Conservation (phyloP, 2,329 filamentous ascomycete genomes). For the Trichoderma citrinoviride region DNA sequence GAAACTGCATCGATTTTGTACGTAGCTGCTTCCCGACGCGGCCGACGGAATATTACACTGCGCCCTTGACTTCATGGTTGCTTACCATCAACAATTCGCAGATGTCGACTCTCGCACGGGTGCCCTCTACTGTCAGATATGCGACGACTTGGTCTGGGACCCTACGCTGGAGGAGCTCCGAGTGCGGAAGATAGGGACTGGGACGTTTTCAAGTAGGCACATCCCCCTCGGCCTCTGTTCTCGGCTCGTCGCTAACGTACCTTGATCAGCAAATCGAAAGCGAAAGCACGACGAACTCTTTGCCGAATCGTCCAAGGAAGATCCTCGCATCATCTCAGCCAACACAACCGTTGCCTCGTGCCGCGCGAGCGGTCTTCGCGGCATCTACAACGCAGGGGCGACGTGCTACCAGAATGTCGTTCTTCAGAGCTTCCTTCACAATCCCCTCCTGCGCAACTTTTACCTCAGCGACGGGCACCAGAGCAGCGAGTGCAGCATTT, state of each 20-base stretch:
- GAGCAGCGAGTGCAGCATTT: conserved; percentile 65
- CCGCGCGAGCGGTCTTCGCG: conserved; percentile 80
- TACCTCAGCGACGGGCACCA: conserved; percentile 90
- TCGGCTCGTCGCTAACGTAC: conserved; percentile 10
- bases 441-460: conserved; percentile 85
- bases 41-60: neutral
- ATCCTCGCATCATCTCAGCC: conserved; percentile 70
- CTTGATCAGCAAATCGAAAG: conserved; percentile 57
- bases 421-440: conserved; percentile 88
- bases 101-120: conserved; percentile 77
- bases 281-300: conserved; percentile 72
- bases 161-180: conserved; percentile 74
- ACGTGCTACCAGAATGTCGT: conserved; percentile 99
- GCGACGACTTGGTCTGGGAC: conserved; percentile 80
- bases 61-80: neutral
- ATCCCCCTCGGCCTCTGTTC: neutral
- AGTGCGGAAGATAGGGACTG: conserved; percentile 65
- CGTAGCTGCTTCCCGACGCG: conserved; percentile 27
- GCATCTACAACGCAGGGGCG: conserved; percentile 96
- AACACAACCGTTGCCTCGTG: conserved; percentile 82
- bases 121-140: conserved; percentile 75
- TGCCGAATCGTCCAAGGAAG: conserved; percentile 63
- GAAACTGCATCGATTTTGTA: conserved; percentile 73
- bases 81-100: conserved; percentile 39
- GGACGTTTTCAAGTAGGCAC: conserved; percentile 60